Conservation (phyloP, 306 rosid genomes). For the Vicia faba region DNA sequence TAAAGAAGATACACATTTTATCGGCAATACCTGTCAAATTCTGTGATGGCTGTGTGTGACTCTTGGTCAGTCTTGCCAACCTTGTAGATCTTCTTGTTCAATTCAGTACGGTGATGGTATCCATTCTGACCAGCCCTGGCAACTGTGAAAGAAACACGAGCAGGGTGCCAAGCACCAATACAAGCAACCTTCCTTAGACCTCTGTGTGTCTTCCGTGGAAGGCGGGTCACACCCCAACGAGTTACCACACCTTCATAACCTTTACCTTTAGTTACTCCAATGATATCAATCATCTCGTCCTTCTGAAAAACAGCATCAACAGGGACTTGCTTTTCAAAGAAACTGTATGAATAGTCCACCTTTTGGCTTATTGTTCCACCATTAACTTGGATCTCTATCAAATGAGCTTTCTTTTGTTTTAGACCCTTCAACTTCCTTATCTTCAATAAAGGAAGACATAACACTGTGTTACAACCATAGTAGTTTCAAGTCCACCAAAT, state of each 20-base stretch:
- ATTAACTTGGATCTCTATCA: conserved; percentile 86
- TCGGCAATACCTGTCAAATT: conserved; percentile 48
- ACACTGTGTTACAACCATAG: not conserved
- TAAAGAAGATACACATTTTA: no score
- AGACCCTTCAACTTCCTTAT: conserved; percentile 83
- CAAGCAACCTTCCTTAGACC: conserved; percentile 94
- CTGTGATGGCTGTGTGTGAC: conserved; percentile 59
- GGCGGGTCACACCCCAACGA: conserved; percentile 92
- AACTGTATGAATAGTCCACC: conserved; percentile 70
- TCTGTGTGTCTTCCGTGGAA: conserved; percentile 87
- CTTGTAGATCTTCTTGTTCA: conserved; percentile 78
- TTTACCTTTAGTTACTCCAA: conserved; percentile 89
- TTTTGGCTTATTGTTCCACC: conserved; percentile 72
- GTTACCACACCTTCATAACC: conserved; percentile 94
- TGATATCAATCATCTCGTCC: conserved; percentile 84
- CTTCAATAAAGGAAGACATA: conserved; percentile 34
- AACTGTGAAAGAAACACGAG: conserved; percentile 83
- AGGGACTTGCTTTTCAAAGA: conserved; percentile 83
- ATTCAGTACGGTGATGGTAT: conserved; percentile 85
- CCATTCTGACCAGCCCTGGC: conserved; percentile 97
- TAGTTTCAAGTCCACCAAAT: not conserved
- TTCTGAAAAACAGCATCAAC: conserved; percentile 83
- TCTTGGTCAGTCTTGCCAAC: conserved; percentile 68
- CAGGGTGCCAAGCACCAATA: conserved; percentile 97
- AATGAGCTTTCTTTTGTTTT: conserved; percentile 87